Conservation (phyloP, 371 early-diverging fungal genomes). For the Vairimorpha apis region DNA sequence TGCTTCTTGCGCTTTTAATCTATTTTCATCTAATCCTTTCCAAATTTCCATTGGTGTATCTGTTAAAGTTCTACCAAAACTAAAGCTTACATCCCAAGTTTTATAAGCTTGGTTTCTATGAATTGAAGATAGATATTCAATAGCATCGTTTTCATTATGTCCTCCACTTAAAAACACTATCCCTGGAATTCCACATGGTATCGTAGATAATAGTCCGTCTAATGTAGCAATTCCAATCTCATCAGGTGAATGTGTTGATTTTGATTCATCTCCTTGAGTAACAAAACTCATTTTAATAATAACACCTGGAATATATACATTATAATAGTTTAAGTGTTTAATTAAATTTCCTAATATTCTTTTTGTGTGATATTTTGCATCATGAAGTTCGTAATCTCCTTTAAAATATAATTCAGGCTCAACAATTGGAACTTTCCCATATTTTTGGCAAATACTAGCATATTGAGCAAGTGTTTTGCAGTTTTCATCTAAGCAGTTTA, state of each 20-base stretch:
- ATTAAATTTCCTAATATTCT: slow-evolving; percentile 65
- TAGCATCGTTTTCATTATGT: slow-evolving; percentile 66
- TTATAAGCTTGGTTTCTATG: slow-evolving; percentile 59
- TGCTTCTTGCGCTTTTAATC: slow-evolving; percentile 65
- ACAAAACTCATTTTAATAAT: slow-evolving; percentile 69
- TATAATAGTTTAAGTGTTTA: slow-evolving; percentile 64
- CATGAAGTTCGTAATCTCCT: slow-evolving; percentile 66
- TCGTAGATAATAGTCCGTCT: slow-evolving; percentile 65
- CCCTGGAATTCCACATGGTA: slow-evolving; percentile 67
- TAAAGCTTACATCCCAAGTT: slow-evolving; percentile 68
- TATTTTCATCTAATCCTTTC: slow-evolving; percentile 65
- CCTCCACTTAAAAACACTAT: slow-evolving; percentile 70
- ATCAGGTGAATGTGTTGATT: slow-evolving; percentile 62
- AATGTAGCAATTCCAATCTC: slow-evolving; percentile 66
- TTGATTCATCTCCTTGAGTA: slow-evolving; percentile 65
- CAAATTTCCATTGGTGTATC: slow-evolving; percentile 66
- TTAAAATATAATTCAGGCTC: slow-evolving; percentile 70
- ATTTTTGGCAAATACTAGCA: slow-evolving; percentile 66
- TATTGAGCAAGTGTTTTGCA: slow-evolving; percentile 67
- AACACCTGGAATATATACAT: slow-evolving; percentile 67
- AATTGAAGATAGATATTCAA: slow-evolving; percentile 65
- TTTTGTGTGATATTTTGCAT: slow-evolving; percentile 63
- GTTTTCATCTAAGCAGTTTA: slow-evolving; percentile 66
- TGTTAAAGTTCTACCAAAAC: slow-evolving; percentile 69
- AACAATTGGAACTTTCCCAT: slow-evolving; percentile 68